A percentile compares a stretch with the other conserved stretches of the same genome.
These are phyloP conservation scores for Hura crepitans DNA, from an alignment of 441 rosid genomes.

Conservation along the genomic window DNA sequence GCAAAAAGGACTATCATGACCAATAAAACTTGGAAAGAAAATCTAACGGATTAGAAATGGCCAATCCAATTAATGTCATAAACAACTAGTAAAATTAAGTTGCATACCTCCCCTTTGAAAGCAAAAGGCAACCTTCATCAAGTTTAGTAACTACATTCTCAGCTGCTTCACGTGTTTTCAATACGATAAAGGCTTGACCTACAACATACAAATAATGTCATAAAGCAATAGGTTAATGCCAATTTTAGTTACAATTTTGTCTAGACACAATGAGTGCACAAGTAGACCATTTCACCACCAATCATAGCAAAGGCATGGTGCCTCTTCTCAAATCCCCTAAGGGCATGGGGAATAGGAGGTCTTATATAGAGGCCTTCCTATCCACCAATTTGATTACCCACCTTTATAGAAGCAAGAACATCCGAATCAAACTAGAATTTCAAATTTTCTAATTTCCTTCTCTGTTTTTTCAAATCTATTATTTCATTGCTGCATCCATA, in stretches of 20 bases:
- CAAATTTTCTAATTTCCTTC: no score
- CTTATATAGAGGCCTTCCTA: background rate
- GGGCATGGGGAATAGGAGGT: background rate
- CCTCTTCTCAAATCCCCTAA: background rate
- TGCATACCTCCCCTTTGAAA: conserved; percentile 72
- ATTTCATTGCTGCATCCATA: no score
- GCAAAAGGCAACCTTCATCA: conserved; percentile 60
- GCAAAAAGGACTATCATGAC: background rate
- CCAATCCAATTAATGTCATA: background rate
- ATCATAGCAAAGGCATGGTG: background rate
- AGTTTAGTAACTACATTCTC: conserved; percentile 45
- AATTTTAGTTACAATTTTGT: background rate
- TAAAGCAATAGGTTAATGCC: background rate
- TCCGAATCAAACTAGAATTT: no score
- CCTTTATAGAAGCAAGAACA: background rate
- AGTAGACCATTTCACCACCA: background rate
- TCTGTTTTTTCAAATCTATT: no score
- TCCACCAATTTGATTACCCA: background rate
- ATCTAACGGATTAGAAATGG: no score
- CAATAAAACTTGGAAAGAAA: background rate
- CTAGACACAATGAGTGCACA: background rate
- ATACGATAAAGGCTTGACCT: conserved; percentile 80
- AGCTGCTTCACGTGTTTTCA: conserved; percentile 59
- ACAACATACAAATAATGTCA: conserved; percentile 22
- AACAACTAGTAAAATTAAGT: conserved; percentile 3